These are phyloP conservation scores for Harrya chromipes DNA, from an alignment of 768 basidiomycete species.

Conservation along the genomic window DNA sequence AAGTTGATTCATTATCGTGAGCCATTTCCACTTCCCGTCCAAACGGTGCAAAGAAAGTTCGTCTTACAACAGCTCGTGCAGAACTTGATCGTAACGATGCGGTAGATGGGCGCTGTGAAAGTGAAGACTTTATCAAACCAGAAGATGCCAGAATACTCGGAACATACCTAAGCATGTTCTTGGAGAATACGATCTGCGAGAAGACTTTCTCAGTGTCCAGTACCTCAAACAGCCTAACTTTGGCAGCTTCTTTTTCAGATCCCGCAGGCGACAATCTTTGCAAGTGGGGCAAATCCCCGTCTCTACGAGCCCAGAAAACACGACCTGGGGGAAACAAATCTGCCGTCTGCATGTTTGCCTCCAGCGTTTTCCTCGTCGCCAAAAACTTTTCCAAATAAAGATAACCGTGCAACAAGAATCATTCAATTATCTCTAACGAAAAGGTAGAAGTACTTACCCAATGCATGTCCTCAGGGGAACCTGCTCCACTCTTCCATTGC, in stretches of 20 bases:
- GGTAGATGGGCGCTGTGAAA: slow-evolving; percentile 65
- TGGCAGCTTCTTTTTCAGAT: slow-evolving; percentile 36
- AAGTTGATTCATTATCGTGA: background rate
- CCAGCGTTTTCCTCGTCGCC: slow-evolving; percentile 76
- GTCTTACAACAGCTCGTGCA: slow-evolving; percentile 62
- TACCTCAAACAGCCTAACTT: slow-evolving; percentile 74
- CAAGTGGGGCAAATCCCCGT: slow-evolving; percentile 62
- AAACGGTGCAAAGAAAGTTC: background rate
- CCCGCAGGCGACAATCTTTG: slow-evolving; percentile 22
- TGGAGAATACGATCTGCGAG: slow-evolving; percentile 75
- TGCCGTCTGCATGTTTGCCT: slow-evolving; percentile 77
- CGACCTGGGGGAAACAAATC: slow-evolving; percentile 75
- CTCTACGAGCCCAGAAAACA: slow-evolving; percentile 76
- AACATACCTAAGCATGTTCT: slow-evolving; percentile 75
- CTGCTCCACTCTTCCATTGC: slow-evolving; percentile 61
- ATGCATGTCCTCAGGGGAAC: slow-evolving; percentile 44
- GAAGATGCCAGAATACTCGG: background rate
- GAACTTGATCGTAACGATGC: slow-evolving; percentile 72
- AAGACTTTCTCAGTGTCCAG: slow-evolving; percentile 75
- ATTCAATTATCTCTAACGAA: background rate
- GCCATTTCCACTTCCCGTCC: background rate
- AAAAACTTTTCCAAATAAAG: slow-evolving; percentile 51
- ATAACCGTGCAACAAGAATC: background rate
- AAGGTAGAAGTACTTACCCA: slow-evolving; percentile 44
- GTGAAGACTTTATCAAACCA: slow-evolving; percentile 1